phyloP scores from a whole-genome alignment of 768 basidiomycete species.

The Collybia sordida region DNA sequence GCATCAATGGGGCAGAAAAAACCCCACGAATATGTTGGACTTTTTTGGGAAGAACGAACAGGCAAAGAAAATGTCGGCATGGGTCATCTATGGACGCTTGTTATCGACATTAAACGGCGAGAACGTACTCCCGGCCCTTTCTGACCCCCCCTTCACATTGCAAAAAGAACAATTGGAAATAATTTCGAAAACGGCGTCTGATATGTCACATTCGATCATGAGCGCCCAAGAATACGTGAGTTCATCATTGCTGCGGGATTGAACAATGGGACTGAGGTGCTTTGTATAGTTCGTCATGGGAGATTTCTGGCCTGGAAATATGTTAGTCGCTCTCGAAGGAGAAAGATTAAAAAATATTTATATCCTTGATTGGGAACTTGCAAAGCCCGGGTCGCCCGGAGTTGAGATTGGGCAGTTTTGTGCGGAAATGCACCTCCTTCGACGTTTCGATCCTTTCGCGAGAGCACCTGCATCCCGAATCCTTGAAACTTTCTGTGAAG shows the following conservation, averaged over 20 bases:
- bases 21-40: conserved; percentile 23
- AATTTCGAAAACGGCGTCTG: conserved; percentile 29
- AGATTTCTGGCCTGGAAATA: conserved; percentile 74
- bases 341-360: conserved; percentile 40
- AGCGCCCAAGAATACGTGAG: conserved; percentile 23
- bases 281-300: conserved; percentile 52
- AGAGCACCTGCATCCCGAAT: conserved; percentile 33
- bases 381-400: conserved; percentile 53
- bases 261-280: neutral
- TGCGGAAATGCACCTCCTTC: conserved; percentile 54
- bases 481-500: conserved; percentile 42
- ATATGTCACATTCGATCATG: conserved; percentile 26
- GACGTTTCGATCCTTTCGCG: conserved; percentile 44
- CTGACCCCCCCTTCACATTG: conserved; percentile 34
- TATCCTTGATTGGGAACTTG: conserved; percentile 67
- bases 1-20: conserved; percentile 44
- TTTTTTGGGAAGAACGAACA: conserved; percentile 34
- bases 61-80: conserved; percentile 35
- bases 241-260: neutral
- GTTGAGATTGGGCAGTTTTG: conserved; percentile 65
- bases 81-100: conserved; percentile 43
- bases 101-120: conserved; percentile 26
- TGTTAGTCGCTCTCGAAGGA: conserved; percentile 41
- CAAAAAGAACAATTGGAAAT: conserved; percentile 28
- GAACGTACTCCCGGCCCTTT: conserved; percentile 27